Percentiles rank a stretch among this genome's conserved stretches.
Conservation (phyloP, 2,329 filamentous ascomycete species). For the Ophiostoma novo-ulmi region DNA sequence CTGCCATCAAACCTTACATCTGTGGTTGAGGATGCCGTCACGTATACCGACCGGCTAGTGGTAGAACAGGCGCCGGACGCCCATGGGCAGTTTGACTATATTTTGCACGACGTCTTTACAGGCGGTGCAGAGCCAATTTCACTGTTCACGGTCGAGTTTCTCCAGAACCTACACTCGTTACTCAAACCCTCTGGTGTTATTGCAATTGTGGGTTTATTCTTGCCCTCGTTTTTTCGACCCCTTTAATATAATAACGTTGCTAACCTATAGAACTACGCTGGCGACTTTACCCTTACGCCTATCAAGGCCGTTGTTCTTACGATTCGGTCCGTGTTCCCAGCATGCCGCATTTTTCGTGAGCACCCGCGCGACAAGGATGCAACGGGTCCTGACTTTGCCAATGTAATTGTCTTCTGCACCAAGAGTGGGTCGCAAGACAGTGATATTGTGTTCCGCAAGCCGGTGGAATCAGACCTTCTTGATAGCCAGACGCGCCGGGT, state of each 20-base stretch:
- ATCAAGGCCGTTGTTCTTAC: slow-evolving; percentile 77
- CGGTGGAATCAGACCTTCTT: slow-evolving; percentile 62
- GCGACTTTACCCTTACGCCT: slow-evolving; percentile 72
- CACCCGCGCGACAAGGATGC: slow-evolving; percentile 48
- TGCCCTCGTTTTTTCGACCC: background rate
- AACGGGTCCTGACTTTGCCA: slow-evolving; percentile 70
- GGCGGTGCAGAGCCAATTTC: slow-evolving; percentile 86
- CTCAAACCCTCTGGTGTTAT: slow-evolving; percentile 75
- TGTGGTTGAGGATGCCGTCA: slow-evolving; percentile 76
- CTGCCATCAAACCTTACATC: slow-evolving; percentile 71
- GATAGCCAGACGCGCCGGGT: slow-evolving; percentile 63
- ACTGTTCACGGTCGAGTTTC: slow-evolving; percentile 82
- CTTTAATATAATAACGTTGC: background rate
- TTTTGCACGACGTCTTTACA: slow-evolving; percentile 96
- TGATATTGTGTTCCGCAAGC: slow-evolving; percentile 54
- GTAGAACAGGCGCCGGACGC: slow-evolving; percentile 29
- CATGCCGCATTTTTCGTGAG: slow-evolving; percentile 88
- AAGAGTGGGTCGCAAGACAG: slow-evolving; percentile 49
- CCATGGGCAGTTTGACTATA: slow-evolving; percentile 69
- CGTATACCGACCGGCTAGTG: slow-evolving; percentile 52
- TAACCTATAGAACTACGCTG: slow-evolving; percentile 75
- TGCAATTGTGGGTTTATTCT: slow-evolving; percentile 65
- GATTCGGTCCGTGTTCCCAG: slow-evolving; percentile 75
- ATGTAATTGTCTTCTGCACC: slow-evolving; percentile 92
- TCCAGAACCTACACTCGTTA: slow-evolving; percentile 63